Conservation (phyloP, 2,329 filamentous ascomycete species). For the Keithomyces neogunnii region DNA sequence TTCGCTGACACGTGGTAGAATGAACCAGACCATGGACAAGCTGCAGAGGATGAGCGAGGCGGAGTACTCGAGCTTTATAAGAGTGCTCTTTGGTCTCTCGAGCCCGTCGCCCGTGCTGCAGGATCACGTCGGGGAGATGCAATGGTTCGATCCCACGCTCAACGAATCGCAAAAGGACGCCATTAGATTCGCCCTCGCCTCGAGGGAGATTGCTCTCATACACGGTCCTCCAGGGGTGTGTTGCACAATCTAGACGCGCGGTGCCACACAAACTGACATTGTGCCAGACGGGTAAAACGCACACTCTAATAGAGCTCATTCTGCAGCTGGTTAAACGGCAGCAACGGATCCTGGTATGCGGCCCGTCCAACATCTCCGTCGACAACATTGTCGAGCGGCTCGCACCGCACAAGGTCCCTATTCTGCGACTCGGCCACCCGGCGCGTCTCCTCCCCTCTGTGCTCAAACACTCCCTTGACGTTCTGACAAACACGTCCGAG, state of each 20-base stretch:
- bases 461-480: conserved; percentile 80
- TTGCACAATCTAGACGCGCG: not conserved
- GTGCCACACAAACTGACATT: conserved; percentile 3
- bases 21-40: conserved; percentile 55
- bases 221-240: conserved; percentile 79
- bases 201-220: conserved; percentile 76
- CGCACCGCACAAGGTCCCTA: conserved; percentile 73
- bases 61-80: conserved; percentile 51
- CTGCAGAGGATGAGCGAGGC: conserved; percentile 48
- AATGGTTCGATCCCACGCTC: conserved; percentile 53
- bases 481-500: conserved; percentile 83
- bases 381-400: conserved; percentile 97
- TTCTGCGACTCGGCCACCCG: conserved; percentile 86
- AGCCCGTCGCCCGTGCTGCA: conserved; percentile 39
- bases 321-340: conserved; percentile 73
- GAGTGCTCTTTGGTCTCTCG: conserved; percentile 53
- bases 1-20: conserved; percentile 29
- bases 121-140: conserved; percentile 36
- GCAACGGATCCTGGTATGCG: conserved; percentile 80
- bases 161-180: conserved; percentile 62
- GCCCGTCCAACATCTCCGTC: conserved; percentile 92
- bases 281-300: conserved; percentile 81
- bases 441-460: conserved; percentile 84
- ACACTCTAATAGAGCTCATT: conserved; percentile 91
- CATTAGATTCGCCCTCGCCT: conserved; percentile 74